Evolutionary conservation across 2,329 filamentous ascomycete species (phyloP).

Genomic region (Colletotrichum abscissum): DNA sequence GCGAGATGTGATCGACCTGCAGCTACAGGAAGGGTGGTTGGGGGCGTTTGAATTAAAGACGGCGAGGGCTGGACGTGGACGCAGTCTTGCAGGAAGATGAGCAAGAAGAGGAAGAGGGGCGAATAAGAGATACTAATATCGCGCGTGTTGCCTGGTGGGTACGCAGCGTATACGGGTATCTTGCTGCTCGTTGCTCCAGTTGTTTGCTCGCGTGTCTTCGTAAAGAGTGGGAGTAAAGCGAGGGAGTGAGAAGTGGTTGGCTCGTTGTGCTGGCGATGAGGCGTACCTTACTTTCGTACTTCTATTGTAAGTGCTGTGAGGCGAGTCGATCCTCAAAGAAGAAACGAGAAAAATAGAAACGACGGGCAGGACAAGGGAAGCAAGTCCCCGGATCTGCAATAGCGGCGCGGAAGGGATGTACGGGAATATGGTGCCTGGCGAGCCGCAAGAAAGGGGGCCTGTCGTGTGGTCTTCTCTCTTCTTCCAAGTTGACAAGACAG

Average conservation of each 20-base stretch:
- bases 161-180: not conserved
- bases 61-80: not conserved
- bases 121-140: not conserved
- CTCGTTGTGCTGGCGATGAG: not conserved
- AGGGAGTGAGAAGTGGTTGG: not conserved
- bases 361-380: not conserved
- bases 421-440: conserved; percentile 9
- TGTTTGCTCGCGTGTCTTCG: not conserved
- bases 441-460: not conserved
- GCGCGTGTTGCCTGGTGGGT: not conserved
- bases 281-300: not conserved
- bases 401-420: conserved; percentile 3
- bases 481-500: not conserved
- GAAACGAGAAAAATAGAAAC: conserved; percentile 1
- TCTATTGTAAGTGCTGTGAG: not conserved
- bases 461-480: not conserved
- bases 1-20: conserved; percentile 27
- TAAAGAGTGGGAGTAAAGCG: not conserved
- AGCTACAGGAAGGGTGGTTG: conserved; percentile 23
- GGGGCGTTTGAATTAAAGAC: not conserved
- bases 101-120: not conserved
- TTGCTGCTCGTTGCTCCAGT: not conserved
- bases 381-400: conserved; percentile 20
- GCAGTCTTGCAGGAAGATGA: not conserved
- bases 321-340: not conserved